Base-by-base conservation (phyloP, 1,284 basidiomycete genomes). In the Entoloma clypeatum region DNA sequence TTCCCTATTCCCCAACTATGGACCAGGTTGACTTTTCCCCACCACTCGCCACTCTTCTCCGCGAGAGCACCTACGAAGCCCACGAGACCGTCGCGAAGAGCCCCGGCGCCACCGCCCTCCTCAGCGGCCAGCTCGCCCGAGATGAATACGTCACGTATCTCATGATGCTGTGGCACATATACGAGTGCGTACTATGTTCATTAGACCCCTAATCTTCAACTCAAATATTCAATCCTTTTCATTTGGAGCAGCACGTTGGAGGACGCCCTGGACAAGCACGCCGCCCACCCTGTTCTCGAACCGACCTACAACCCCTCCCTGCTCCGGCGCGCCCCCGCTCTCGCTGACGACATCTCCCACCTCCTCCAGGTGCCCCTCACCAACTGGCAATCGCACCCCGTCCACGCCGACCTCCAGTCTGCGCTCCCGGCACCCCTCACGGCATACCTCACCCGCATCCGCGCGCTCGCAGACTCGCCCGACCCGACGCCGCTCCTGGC, bases 91-190 rank as follows among this genome's bases (percentile, higher is more conserved):
- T 79, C 13, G 77, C 79, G 56, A 71, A 74, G 48, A 81, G 75
- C 52, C 60, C 67, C 18, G 81, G 77, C 19, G 85, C 83, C 1
- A 68, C 65, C 23, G 75, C 74, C 39, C 67, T 89, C 32, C 67
- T 79, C 14, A 71, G 71, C 36, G 85, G 85, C 10, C 67, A 75
- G 51, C 69, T 88, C 27, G 67, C 69, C 43, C 72, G 74, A 54
- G 71, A 76, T 29, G 83, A 87, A 56, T 88, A 88, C 58, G 62
- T 81, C 13, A 71, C 75, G 33, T 87, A 79, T 63, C 69, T 87
- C 27, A 79, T 84, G 67, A 79, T 86, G 68, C 72, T 91, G 7
- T 88, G 81, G 77, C 75, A 86, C 51, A 68, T 91, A 14, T 92
- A 91, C 64, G 68, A 79, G 86, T 90, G 53, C 66, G 81, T 73